phyloP scores from a whole-genome alignment of 2,329 filamentous ascomycete genomes.

The Colletotrichum camelliae region DNA sequence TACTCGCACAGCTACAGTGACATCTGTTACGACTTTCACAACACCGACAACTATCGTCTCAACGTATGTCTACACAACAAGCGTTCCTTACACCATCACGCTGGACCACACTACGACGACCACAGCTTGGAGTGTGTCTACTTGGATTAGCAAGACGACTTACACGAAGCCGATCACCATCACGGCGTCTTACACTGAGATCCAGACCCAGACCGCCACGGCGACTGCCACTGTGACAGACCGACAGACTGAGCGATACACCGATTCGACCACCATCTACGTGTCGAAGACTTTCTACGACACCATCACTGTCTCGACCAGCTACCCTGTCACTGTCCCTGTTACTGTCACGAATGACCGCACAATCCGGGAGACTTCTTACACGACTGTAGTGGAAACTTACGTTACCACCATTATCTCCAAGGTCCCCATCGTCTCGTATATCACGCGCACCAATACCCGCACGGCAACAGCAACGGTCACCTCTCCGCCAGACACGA shows the following conservation, averaged over 20 bases:
- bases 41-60: conserved; percentile 12
- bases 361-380: conserved; percentile 7
- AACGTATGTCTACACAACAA: conserved; percentile 20
- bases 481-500: neutral
- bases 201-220: conserved; percentile 8
- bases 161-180: conserved; percentile 3
- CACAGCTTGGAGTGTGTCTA: conserved; percentile 7
- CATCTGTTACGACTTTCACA: neutral
- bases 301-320: conserved; percentile 22
- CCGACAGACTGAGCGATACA: conserved; percentile 4
- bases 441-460: neutral
- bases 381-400: neutral
- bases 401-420: conserved; percentile 1
- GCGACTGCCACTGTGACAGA: conserved; percentile 11
- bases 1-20: conserved; percentile 15
- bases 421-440: neutral
- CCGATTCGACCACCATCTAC: conserved; percentile 7
- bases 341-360: conserved; percentile 20
- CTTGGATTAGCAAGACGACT: neutral
- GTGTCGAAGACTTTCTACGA: conserved; percentile 13
- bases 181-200: conserved; percentile 21
- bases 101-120: conserved; percentile 14
- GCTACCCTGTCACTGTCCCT: conserved; percentile 22
- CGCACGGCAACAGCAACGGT: neutral
- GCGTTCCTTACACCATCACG: conserved; percentile 16